Conservation (phyloP, 2,329 filamentous ascomycete genomes). For the Monosporascus sp. region DNA sequence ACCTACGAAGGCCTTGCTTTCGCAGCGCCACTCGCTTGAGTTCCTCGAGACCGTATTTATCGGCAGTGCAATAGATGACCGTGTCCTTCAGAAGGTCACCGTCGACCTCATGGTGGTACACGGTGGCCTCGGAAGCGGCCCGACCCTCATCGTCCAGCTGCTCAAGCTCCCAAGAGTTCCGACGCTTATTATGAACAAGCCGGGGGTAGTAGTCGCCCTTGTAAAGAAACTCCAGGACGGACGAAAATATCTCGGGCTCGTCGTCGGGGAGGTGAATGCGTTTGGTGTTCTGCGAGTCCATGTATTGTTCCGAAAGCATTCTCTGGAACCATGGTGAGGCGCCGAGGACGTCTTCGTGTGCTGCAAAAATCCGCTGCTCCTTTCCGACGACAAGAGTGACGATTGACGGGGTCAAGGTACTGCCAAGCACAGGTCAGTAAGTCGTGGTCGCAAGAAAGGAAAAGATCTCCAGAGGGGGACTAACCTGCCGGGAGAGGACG, state of each 20-base stretch:
- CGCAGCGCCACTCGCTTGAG: constrained; percentile 78
- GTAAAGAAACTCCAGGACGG: constrained; percentile 85
- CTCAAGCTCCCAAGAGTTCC: constrained; percentile 79
- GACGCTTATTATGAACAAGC: constrained; percentile 74
- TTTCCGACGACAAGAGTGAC: constrained; percentile 77
- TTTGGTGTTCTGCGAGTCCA: constrained; percentile 53
- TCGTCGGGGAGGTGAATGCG: constrained; percentile 78
- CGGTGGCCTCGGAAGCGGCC: constrained; percentile 53
- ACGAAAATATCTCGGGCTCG: constrained; percentile 86
- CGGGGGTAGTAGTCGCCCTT: constrained; percentile 91
- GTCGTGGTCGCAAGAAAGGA: background rate
- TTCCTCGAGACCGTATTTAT: constrained; percentile 77
- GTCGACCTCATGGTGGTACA: constrained; percentile 61
- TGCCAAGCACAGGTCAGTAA: constrained; percentile 23
- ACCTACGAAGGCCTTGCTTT: constrained; percentile 79
- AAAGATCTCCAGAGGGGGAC: constrained; percentile 7
- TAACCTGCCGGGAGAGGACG: constrained; percentile 38
- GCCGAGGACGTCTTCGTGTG: constrained; percentile 79
- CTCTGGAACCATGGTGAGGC: constrained; percentile 74
- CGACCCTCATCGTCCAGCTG: constrained; percentile 43
- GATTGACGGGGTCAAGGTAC: constrained; percentile 60
- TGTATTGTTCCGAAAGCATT: constrained; percentile 58
- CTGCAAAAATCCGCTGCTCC: constrained; percentile 82
- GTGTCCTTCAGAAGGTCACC: constrained; percentile 79
- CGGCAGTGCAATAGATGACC: constrained; percentile 82